Percentiles rank a stretch among this genome's conserved stretches.
These are phyloP conservation scores for Monsonia emarginata DNA, from an alignment of 441 rosid species.

Conservation along the genomic window DNA sequence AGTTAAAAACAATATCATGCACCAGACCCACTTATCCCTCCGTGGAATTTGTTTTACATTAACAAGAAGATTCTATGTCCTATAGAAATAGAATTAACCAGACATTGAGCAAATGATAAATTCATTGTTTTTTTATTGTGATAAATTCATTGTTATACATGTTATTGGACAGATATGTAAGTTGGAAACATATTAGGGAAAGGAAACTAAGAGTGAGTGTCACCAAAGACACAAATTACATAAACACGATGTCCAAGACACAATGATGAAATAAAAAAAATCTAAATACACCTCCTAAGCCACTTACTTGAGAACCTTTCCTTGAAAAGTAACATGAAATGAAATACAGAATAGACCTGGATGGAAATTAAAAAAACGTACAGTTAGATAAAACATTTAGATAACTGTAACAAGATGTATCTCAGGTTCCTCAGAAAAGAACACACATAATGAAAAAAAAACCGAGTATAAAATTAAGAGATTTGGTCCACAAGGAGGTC, in stretches of 20 bases:
- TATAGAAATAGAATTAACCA: background rate
- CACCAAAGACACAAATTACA: conserved; percentile 5
- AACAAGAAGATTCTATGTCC: background rate
- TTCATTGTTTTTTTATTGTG: background rate
- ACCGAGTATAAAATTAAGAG: background rate
- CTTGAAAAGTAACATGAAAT: conserved; percentile 66
- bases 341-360: conserved; percentile 80
- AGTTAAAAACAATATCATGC: background rate
- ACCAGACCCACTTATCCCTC: conserved; percentile 1
- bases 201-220: conserved; percentile 1
- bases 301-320: conserved; percentile 79
- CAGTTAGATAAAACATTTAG: conserved; percentile 16
- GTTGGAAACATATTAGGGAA: background rate
- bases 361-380: conserved; percentile 23
- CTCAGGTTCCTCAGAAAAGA: background rate
- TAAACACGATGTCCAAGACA: background rate
- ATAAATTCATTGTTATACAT: background rate
- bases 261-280: conserved; percentile 3
- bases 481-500: background rate
- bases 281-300: conserved; percentile 13
- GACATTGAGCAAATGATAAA: background rate
- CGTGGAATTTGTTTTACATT: background rate
- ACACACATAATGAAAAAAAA: background rate
- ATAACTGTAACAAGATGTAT: conserved; percentile 1
- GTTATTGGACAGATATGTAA: background rate